Evolutionary conservation across 1,284 basidiomycete genomes (phyloP).

Genomic region (Wolfiporia cocos): DNA sequence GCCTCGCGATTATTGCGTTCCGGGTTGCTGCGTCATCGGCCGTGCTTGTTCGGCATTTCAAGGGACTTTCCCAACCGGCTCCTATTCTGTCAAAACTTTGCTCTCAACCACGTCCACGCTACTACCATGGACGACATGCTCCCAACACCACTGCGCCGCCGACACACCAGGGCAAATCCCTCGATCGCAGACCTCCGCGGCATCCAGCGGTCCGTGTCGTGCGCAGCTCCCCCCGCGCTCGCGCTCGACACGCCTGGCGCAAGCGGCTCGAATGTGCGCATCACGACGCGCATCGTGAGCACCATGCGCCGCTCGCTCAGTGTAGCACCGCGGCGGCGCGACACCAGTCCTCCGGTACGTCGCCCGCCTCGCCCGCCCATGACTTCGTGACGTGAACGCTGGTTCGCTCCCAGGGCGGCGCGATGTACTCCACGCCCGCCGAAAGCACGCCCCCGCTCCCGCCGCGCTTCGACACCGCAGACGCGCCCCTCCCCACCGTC

Average conservation of each 20-base stretch:
- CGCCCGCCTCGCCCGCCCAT: background rate
- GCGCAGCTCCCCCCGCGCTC: background rate
- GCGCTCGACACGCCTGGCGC: constrained; percentile 6
- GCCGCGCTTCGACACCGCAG: constrained; percentile 35
- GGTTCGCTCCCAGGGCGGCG: constrained; percentile 14
- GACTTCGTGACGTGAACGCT: background rate
- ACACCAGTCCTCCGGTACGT: constrained; percentile 25
- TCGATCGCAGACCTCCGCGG: constrained; percentile 3
- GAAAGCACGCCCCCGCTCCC: constrained; percentile 31
- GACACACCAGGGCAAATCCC: constrained; percentile 2
- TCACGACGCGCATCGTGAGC: constrained; percentile 35
- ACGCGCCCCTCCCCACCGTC: constrained; percentile 51
- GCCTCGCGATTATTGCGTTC: too few species aligned
- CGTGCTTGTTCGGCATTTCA: too few species aligned
- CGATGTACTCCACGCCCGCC: constrained; percentile 50
- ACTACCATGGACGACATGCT: constrained; percentile 5
- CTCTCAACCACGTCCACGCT: too few species aligned
- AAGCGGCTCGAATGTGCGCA: constrained; percentile 15
- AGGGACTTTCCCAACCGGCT: too few species aligned
- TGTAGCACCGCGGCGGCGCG: constrained; percentile 23
- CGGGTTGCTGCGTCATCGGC: too few species aligned
- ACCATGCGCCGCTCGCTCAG: constrained; percentile 36
- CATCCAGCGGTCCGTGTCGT: constrained; percentile 2
- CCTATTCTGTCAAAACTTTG: too few species aligned
- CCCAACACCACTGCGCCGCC: constrained; percentile 5